Evolutionary conservation across 176 grass and related monocot species (phyloP), one percentile per base, ranked within the genome.

Genomic region (Avena atlantica): DNA sequence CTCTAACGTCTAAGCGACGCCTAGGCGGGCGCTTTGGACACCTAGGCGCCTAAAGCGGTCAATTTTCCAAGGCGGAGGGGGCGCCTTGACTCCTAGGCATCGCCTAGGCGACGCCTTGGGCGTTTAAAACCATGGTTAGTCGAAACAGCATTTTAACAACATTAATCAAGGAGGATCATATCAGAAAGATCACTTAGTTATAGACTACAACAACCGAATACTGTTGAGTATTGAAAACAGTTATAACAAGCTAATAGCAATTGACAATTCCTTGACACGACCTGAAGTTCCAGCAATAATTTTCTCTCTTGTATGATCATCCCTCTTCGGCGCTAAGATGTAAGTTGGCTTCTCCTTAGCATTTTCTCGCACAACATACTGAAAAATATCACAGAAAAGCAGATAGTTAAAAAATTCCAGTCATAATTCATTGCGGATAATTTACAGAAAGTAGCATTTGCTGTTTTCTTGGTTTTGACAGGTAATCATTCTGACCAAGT

Each of bases 301-400:
- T 87, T 89, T 96, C 56, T 93, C 91, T 82, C 76, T 88, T 16
- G 55, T 80, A 88, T 86, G 89, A 63, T 97, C 92, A 23, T 99
- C 97, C 86, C 90, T 96, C 72, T 89, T 99, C 5, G 94, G 68
- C 63, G 91, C 74, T 85, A 99, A 93, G 87, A 99, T 93, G 61
- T 90, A 99, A 52, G 89, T 89, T 70, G 89, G 92, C 73, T 94
- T 99, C 34, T 99, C 94, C 82, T 97, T 99, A 44, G 75, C 50
- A 79, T 76, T 90, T 36, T 97, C 92, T 84, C 89, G 92, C 78
- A 92, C 45, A 65, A 99, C 91, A 88, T 99, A 99, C 91, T 94
- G 89, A 56, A 83, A 45, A 52, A 78, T 20, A 76, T 48, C 72
- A 78, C 27, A 89, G 8, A 55, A 82, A 85, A 82, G 17, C 48